Evolutionary conservation across 2,329 filamentous ascomycete species (phyloP).

Genomic region (Cercospora zeina): DNA sequence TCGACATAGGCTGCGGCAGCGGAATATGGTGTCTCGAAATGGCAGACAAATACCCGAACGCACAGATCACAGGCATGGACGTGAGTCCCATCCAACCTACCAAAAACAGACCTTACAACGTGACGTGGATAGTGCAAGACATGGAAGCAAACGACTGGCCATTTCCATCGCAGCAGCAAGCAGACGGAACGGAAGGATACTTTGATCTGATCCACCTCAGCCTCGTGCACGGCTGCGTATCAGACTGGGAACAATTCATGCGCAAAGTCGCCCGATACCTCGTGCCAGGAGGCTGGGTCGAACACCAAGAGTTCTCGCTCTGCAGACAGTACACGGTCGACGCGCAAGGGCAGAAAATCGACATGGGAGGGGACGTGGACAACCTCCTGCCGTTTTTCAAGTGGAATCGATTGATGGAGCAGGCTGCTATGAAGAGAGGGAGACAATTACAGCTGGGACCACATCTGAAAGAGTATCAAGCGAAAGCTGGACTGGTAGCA

Average conservation of each 20-base stretch:
- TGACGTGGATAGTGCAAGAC: slow-evolving; percentile 30
- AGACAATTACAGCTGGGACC: slow-evolving; percentile 28
- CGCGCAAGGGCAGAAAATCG: slow-evolving; percentile 16
- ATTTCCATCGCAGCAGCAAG: slow-evolving; percentile 12
- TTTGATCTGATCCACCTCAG: slow-evolving; percentile 32
- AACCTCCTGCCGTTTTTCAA: slow-evolving; percentile 25
- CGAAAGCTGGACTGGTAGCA: slow-evolving; percentile 18
- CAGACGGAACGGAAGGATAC: slow-evolving; percentile 22
- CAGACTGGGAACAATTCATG: slow-evolving; percentile 29
- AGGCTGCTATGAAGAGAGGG: slow-evolving; percentile 26
- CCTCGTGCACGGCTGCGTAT: slow-evolving; percentile 34
- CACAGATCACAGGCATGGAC: slow-evolving; percentile 30
- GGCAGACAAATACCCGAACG: slow-evolving; percentile 31
- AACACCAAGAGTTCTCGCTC: slow-evolving; percentile 38
- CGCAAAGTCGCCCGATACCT: slow-evolving; percentile 26
- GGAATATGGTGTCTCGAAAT: slow-evolving; percentile 33
- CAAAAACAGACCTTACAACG: slow-evolving; percentile 30
- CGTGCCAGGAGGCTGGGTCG: slow-evolving; percentile 40
- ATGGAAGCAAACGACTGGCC: slow-evolving; percentile 32
- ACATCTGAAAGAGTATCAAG: slow-evolving; percentile 22
- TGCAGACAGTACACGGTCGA: slow-evolving; percentile 28
- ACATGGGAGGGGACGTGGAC: slow-evolving; percentile 19
- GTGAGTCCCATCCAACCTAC: slow-evolving; percentile 30
- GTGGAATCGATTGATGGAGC: slow-evolving; percentile 28
- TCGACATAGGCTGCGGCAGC: slow-evolving; percentile 32